phyloP scores from a whole-genome alignment of 2,329 filamentous ascomycete genomes.

The Thielaviopsis cerberus region DNA sequence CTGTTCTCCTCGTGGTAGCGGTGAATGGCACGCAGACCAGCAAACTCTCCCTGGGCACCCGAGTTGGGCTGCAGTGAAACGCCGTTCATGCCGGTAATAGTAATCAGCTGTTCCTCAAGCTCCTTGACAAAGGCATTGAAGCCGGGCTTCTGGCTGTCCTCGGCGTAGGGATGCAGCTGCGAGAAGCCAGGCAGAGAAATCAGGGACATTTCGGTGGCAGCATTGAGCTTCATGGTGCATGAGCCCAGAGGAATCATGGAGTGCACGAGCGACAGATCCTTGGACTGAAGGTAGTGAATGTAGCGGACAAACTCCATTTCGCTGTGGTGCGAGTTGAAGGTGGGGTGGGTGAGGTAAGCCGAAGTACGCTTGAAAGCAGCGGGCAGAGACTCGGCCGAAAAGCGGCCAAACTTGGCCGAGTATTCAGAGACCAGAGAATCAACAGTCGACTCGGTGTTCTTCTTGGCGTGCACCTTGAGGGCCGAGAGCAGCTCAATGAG shows the following conservation, averaged over 20 bases:
- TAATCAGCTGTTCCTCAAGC: slow-evolving; percentile 56
- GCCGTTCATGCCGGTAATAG: slow-evolving; percentile 79
- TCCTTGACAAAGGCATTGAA: slow-evolving; percentile 53
- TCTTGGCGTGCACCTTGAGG: slow-evolving; percentile 14
- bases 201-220: slow-evolving; percentile 80
- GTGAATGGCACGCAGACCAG: slow-evolving; percentile 72
- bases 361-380: slow-evolving; percentile 50
- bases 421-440: slow-evolving; percentile 15
- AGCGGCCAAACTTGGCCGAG: slow-evolving; percentile 1
- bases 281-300: slow-evolving; percentile 81
- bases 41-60: slow-evolving; percentile 86
- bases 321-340: slow-evolving; percentile 89
- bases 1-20: slow-evolving; percentile 57
- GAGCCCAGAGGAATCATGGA: slow-evolving; percentile 96
- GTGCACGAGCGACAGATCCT: slow-evolving; percentile 82
- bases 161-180: slow-evolving; percentile 65
- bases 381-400: slow-evolving; percentile 25
- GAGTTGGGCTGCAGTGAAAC: slow-evolving; percentile 89
- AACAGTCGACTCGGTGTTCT: slow-evolving; percentile 14
- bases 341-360: slow-evolving; percentile 65
- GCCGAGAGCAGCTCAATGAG: slow-evolving; percentile 27
- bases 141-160: slow-evolving; percentile 41
- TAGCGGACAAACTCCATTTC: slow-evolving; percentile 89
- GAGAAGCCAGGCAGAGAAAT: slow-evolving; percentile 60
- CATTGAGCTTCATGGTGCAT: slow-evolving; percentile 97